A percentile compares a stretch with the other conserved stretches of the same genome.
phyloP scores from a whole-genome alignment of 2,329 filamentous ascomycete species.

The Fusarium agapanthi region DNA sequence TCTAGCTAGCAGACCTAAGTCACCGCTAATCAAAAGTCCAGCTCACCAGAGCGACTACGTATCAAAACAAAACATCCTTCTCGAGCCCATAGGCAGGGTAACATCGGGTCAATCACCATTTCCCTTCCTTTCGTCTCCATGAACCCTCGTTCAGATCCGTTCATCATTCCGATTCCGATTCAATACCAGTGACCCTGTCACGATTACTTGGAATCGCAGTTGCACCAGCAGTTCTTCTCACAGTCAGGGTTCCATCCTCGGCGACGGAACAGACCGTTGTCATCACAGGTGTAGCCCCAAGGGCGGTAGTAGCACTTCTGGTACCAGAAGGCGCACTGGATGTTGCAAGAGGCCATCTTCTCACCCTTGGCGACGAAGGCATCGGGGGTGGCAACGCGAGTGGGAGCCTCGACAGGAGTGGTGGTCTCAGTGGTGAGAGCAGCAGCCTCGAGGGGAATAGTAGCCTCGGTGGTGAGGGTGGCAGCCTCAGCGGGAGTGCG shows the following conservation, averaged over 20 bases:
- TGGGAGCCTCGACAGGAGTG: neutral
- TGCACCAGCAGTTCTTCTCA: constrained; percentile 11
- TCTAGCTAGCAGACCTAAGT: neutral
- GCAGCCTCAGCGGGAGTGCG: neutral
- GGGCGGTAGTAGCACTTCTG: constrained; percentile 4
- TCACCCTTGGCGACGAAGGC: neutral
- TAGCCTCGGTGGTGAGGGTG: neutral
- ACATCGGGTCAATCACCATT: neutral
- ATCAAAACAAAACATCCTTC: neutral
- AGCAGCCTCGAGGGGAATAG: neutral
- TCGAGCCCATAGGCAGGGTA: neutral
- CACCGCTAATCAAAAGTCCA: neutral
- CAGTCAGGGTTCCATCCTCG: constrained; percentile 8
- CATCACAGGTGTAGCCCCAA: constrained; percentile 11
- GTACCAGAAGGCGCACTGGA: constrained; percentile 1
- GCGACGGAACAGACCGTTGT: neutral
- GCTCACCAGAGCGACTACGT: neutral
- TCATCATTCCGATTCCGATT: neutral
- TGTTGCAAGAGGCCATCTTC: neutral
- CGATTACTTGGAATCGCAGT: constrained; percentile 6
- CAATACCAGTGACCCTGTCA: neutral
- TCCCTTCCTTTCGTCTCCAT: neutral
- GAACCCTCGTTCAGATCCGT: fast-evolving
- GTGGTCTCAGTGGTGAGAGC: neutral
- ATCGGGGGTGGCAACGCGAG: neutral